Evolutionary conservation across 2,329 filamentous ascomycete species (phyloP), one percentile per base, ranked within the genome.

Genomic region (Aphanoascus verrucosus): DNA sequence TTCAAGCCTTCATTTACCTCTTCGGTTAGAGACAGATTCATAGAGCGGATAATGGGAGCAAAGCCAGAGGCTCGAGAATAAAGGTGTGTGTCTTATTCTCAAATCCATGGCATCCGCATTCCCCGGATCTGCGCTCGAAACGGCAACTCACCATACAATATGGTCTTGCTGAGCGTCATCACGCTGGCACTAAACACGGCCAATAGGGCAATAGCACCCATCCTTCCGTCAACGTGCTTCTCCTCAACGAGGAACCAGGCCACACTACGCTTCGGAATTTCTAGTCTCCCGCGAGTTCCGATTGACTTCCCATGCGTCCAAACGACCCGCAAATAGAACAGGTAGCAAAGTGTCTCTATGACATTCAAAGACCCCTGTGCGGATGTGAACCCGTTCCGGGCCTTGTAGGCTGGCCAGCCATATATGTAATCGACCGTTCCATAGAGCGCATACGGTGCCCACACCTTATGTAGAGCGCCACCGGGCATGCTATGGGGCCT

Each of bases 401-500:
- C 75, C 56, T 86, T 71, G 66, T 78, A 88, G 3, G 85, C 83
- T 61, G 84, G 82, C 74, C 78, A 84, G 40, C 88, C 88, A 72
- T 95, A 95, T 32, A 91, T 76, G 67, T 89, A 76, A 69, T 95
- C 89, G 59, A 94, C 75, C 49, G 76, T 73, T 54, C 84, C 86
- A 72, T 95, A 94, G 1, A 94, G 79, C 63, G 78, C 80, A 71
- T 95, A 95, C 0, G 86, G 88, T 31, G 71, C 72, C 78, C 81
- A 95, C 41, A 94, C 62, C 61, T 72, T 77, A 72, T 94, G 86
- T 50, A 85, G 73, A 45, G 69, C 70, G 14, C 88, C 88, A 60
- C 87, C 86, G 0, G 83, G 81, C 86, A 95, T 93, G 54, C 82
- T 86, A 68, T 84, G 80, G 31, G 89, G 89, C 17, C 89, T 86